Conservation (phyloP, 345 rosid species). For the Capsella bursapastoris region DNA sequence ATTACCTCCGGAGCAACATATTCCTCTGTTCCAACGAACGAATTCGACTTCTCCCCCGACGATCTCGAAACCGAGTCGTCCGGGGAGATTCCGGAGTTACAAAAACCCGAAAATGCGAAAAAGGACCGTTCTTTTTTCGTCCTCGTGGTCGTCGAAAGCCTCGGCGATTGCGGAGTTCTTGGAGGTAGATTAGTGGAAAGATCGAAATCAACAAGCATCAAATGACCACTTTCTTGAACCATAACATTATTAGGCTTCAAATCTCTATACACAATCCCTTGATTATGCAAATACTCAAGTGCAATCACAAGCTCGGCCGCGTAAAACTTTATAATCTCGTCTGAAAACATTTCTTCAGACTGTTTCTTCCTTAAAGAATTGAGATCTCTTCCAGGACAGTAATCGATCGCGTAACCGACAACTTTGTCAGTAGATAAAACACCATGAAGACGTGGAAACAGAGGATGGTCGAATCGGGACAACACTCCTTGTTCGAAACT, state of each 20-base stretch:
- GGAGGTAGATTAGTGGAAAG: conserved; percentile 71
- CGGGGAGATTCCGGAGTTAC: conserved; percentile 53
- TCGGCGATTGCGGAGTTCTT: conserved; percentile 25
- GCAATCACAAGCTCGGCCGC: conserved; percentile 85
- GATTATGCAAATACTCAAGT: conserved; percentile 68
- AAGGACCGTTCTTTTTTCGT: conserved; percentile 36
- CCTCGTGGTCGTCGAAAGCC: neutral
- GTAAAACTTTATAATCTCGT: conserved; percentile 72
- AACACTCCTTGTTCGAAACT: conserved; percentile 68
- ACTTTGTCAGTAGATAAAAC: conserved; percentile 64
- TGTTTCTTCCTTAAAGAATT: conserved; percentile 61
- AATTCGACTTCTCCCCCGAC: conserved; percentile 60
- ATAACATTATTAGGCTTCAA: conserved; percentile 81
- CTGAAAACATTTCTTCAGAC: conserved; percentile 78
- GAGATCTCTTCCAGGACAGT: conserved; percentile 81
- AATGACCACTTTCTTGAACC: conserved; percentile 80
- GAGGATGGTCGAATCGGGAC: conserved; percentile 60
- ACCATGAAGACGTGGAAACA: conserved; percentile 72
- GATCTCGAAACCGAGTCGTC: conserved; percentile 39
- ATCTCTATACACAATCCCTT: conserved; percentile 79
- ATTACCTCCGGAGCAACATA: conserved; percentile 89
- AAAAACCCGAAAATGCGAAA: conserved; percentile 33
- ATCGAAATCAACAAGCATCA: conserved; percentile 94
- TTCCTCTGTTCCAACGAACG: conserved; percentile 91
- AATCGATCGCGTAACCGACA: conserved; percentile 82